Percentiles rank a stretch among this genome's conserved stretches.
These are phyloP conservation scores for Zygotorulaspora chibaensis DNA, from an alignment of 805 yeast genomes.

Conservation along the genomic window DNA sequence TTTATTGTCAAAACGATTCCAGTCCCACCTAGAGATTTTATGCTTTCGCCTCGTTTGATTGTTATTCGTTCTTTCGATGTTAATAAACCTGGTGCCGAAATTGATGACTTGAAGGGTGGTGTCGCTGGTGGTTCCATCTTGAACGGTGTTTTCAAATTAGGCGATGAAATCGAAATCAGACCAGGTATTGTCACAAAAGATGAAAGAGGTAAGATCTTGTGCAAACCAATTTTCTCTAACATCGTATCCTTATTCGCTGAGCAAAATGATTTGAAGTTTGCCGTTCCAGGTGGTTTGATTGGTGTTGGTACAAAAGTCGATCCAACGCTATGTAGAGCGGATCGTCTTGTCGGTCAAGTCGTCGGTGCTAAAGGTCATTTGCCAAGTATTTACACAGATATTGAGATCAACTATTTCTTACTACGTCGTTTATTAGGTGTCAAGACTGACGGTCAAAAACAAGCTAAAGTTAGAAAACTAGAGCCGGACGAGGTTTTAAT, in stretches of 20 bases:
- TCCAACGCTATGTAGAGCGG: constrained; percentile 98
- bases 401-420: constrained; percentile 94
- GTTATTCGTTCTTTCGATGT: constrained; percentile 98
- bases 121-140: constrained; percentile 99
- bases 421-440: constrained; percentile 97
- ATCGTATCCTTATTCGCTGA: constrained; percentile 95
- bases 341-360: constrained; percentile 97
- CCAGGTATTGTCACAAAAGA: constrained; percentile 99
- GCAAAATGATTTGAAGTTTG: constrained; percentile 94
- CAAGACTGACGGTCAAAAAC: constrained; percentile 94
- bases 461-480: constrained; percentile 93
- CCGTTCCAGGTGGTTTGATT: constrained; percentile 99
- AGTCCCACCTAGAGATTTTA: constrained; percentile 92
- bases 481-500: constrained; percentile 92
- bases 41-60: constrained; percentile 89
- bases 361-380: constrained; percentile 96
- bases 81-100: constrained; percentile 97
- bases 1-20: constrained; percentile 91
- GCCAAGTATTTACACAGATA: constrained; percentile 94
- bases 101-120: constrained; percentile 97
- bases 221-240: constrained; percentile 92
- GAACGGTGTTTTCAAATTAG: constrained; percentile 93
- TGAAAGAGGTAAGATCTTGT: constrained; percentile 80
- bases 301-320: constrained; percentile 99
- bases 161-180: constrained; percentile 97